Percentiles rank a stretch among this genome's conserved stretches.
phyloP scores from a whole-genome alignment of 1,284 basidiomycete species.

The Wallemia mellicola region DNA sequence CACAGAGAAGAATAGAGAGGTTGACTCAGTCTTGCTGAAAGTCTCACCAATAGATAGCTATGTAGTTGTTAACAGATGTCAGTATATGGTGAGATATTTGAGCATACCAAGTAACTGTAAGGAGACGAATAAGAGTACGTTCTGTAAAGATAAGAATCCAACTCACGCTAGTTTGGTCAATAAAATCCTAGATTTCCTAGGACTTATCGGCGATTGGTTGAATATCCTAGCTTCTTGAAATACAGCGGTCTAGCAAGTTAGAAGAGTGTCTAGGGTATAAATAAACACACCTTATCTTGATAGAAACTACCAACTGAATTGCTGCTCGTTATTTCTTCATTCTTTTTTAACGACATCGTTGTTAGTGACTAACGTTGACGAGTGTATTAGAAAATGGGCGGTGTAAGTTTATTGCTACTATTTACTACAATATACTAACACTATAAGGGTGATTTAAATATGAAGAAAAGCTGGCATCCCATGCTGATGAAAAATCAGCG shows the following conservation, averaged over 20 bases:
- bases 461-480: constrained; percentile 98
- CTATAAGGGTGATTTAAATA: constrained; percentile 33
- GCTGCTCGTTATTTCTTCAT: too few species aligned
- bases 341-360: not conserved
- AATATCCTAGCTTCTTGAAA: constrained; percentile 96
- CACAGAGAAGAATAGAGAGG: constrained; percentile 93
- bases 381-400: constrained; percentile 48
- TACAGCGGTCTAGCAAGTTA: constrained; percentile 83
- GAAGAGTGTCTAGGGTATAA: constrained; percentile 4
- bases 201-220: constrained; percentile 95
- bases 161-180: constrained; percentile 87
- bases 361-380: not conserved
- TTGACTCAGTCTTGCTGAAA: constrained; percentile 84
- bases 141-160: too few species aligned
- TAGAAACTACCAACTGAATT: not conserved
- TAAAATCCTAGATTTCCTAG: constrained; percentile 80
- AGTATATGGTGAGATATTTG: too few species aligned
- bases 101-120: too few species aligned
- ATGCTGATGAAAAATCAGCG: constrained; percentile 95
- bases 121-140: too few species aligned
- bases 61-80: too few species aligned
- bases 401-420: constrained; percentile 25
- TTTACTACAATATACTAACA: not conserved
- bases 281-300: not conserved
- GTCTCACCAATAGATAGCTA: constrained; percentile 92